Conservation (phyloP, 2,329 filamentous ascomycete genomes). For the Fusarium proliferatum region DNA sequence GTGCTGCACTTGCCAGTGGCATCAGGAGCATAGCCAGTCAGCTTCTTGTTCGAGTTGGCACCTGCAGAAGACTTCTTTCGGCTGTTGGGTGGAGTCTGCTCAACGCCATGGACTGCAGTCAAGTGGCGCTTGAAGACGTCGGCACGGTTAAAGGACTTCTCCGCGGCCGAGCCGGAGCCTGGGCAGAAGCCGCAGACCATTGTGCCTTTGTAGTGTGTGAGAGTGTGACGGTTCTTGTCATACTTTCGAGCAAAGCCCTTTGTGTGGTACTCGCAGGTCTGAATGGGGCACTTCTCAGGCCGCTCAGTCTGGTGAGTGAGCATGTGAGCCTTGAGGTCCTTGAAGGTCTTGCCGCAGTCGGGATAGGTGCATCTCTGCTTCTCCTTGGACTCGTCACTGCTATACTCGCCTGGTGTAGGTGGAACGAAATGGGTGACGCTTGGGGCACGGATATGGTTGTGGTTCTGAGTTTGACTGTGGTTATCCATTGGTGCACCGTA, state of each 20-base stretch:
- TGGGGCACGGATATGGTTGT: conserved; percentile 66
- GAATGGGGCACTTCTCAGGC: conserved; percentile 93
- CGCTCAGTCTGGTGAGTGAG: conserved; percentile 91
- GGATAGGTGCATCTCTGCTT: conserved; percentile 81
- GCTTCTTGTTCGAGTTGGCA: conserved; percentile 67
- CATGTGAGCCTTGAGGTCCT: conserved; percentile 94
- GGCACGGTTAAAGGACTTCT: conserved; percentile 95
- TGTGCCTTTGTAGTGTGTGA: conserved; percentile 96
- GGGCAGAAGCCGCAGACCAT: conserved; percentile 98
- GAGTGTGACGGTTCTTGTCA: conserved; percentile 93
- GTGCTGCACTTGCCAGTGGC: conserved; percentile 96
- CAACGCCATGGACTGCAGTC: conserved; percentile 89
- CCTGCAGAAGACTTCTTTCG: conserved; percentile 72
- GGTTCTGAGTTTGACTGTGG: conserved; percentile 49
- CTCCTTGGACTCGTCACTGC: conserved; percentile 73
- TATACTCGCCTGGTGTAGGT: conserved; percentile 67
- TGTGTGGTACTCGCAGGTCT: conserved; percentile 89
- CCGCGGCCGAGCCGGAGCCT: conserved; percentile 85
- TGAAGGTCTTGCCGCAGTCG: conserved; percentile 87
- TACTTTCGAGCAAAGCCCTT: conserved; percentile 97
- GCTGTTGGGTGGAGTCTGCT: conserved; percentile 92
- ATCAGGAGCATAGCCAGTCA: conserved; percentile 77
- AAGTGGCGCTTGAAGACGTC: conserved; percentile 96
- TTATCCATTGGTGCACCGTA: conserved; percentile 59
- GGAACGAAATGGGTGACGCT: conserved; percentile 79